phyloP scores from a whole-genome alignment of 2,329 filamentous ascomycete genomes.

The Helminthosporium solani region DNA sequence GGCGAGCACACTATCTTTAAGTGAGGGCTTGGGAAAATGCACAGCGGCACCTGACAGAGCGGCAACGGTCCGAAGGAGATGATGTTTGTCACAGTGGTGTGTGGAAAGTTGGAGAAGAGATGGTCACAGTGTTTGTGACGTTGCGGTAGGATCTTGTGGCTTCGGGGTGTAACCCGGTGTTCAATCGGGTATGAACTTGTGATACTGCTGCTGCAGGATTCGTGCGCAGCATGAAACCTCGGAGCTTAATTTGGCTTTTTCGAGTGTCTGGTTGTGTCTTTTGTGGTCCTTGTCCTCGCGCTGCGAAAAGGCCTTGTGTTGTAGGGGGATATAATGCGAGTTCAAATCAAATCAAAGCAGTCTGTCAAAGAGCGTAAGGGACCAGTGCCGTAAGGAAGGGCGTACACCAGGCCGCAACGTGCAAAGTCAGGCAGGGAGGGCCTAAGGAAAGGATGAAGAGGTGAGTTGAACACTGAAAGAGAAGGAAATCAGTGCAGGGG shows the following conservation, averaged over 20 bases:
- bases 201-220: slow-evolving; percentile 21
- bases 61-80: background rate
- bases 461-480: slow-evolving; percentile 19
- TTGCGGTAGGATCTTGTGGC: slow-evolving; percentile 26
- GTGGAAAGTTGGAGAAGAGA: slow-evolving; percentile 18
- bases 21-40: slow-evolving; percentile 16
- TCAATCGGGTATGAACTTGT: slow-evolving; percentile 28
- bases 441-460: slow-evolving; percentile 25
- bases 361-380: slow-evolving; percentile 42
- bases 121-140: slow-evolving; percentile 24
- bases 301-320: slow-evolving; percentile 18
- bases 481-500: slow-evolving; percentile 22
- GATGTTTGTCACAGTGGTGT: slow-evolving; percentile 22
- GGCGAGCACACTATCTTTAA: slow-evolving; percentile 10
- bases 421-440: slow-evolving; percentile 28
- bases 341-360: slow-evolving; percentile 22
- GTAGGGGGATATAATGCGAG: too few species aligned
- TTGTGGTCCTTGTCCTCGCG: slow-evolving; percentile 20
- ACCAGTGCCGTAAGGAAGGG: slow-evolving; percentile 42
- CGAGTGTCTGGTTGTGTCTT: slow-evolving; percentile 13
- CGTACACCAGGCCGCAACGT: slow-evolving; percentile 35
- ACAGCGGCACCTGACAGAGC: slow-evolving; percentile 17
- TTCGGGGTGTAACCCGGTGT: slow-evolving; percentile 27
- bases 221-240: slow-evolving; percentile 11
- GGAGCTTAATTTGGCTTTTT: background rate